A percentile compares a stretch with the other conserved stretches of the same genome.
phyloP scores from a whole-genome alignment of 2,329 filamentous ascomycete genomes.

The Ustulina deusta region DNA sequence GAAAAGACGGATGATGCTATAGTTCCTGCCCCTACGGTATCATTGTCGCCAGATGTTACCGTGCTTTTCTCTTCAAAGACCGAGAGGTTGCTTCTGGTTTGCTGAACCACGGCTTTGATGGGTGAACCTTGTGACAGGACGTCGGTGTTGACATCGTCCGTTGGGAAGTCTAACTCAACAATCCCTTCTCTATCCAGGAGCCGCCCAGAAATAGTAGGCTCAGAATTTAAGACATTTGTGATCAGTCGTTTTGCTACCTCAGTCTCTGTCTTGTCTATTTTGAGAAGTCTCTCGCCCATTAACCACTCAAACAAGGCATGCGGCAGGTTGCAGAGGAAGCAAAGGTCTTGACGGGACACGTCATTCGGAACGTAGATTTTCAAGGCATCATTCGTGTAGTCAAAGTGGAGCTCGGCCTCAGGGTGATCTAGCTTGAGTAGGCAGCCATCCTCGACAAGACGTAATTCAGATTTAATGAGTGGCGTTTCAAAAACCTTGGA shows the following conservation, averaged over 20 bases:
- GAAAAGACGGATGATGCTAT: neutral
- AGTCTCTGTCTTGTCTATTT: neutral
- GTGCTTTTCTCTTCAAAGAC: neutral
- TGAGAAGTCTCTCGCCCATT: neutral
- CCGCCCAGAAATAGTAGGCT: neutral
- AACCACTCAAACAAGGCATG: conserved; percentile 1
- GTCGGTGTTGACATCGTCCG: neutral
- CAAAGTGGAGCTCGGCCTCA: neutral
- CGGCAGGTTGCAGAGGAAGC: neutral
- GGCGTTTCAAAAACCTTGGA: neutral
- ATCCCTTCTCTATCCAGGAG: neutral
- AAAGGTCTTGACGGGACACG: neutral
- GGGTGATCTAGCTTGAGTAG: neutral
- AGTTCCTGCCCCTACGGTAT: neutral
- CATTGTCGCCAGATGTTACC: neutral
- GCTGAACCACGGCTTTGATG: too few relatives aligned
- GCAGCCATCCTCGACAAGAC: neutral
- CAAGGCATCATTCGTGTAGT: neutral
- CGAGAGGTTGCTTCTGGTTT: neutral
- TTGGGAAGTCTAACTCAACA: neutral
- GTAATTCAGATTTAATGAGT: neutral
- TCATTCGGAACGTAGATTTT: conserved; percentile 1
- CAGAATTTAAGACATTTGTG: neutral
- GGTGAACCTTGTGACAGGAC: too few relatives aligned
- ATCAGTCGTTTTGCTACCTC: conserved; percentile 2